Percentiles rank a stretch among this genome's conserved stretches.
Evolutionary conservation across 1,139 yeast genomes (phyloP).

Genomic region (Scheffersomyces insectosa): DNA sequence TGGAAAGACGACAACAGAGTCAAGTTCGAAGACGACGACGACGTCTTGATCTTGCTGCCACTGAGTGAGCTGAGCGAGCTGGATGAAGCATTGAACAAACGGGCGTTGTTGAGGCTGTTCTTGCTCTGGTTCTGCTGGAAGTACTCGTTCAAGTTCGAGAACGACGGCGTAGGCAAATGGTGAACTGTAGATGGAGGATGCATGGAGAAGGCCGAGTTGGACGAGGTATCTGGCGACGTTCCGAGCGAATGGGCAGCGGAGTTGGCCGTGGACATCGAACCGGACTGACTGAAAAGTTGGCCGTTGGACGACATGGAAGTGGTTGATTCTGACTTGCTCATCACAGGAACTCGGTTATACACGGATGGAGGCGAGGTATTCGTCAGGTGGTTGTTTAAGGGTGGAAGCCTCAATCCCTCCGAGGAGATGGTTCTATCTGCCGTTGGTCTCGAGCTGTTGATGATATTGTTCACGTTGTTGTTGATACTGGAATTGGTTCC

Average conservation of each 20-base stretch:
- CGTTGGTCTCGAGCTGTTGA: not conserved
- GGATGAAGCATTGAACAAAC: conserved; percentile 25
- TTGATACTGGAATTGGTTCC: not conserved
- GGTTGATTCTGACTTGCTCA: conserved; percentile 10
- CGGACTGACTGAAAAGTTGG: conserved; percentile 18
- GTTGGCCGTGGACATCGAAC: conserved; percentile 19
- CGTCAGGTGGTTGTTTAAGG: not conserved
- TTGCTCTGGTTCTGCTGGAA: conserved; percentile 24
- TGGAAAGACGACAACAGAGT: conserved; percentile 21
- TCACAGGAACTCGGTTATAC: not conserved
- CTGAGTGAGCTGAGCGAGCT: conserved; percentile 28
- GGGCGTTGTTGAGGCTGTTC: conserved; percentile 12
- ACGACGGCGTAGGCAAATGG: conserved; percentile 15
- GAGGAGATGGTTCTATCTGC: conserved; percentile 4
- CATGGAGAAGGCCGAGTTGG: conserved; percentile 7
- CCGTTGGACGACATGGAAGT: conserved; percentile 22
- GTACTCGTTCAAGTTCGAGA: conserved; percentile 34
- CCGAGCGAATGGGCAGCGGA: conserved; percentile 30
- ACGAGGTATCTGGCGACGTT: conserved; percentile 32
- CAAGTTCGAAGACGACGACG: conserved; percentile 22
- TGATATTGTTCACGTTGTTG: not conserved
- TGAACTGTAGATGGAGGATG: conserved; percentile 10
- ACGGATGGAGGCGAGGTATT: not conserved
- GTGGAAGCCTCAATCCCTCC: conserved; percentile 7
- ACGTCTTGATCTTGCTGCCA: conserved; percentile 23